Conservation (phyloP, 2,329 filamentous ascomycete genomes). For the Pseudopithomyces maydicus region DNA sequence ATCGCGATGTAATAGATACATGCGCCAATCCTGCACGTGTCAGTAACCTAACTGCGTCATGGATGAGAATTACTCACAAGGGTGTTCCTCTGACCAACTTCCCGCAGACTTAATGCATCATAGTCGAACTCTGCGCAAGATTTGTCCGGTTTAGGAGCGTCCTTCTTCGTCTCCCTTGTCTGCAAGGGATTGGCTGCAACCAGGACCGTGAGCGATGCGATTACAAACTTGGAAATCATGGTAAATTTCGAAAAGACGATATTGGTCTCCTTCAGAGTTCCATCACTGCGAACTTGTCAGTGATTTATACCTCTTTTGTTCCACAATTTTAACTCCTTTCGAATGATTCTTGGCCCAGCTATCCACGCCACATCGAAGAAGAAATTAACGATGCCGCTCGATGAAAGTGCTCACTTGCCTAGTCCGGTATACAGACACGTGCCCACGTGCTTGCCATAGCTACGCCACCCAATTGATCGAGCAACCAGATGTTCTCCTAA, state of each 20-base stretch:
- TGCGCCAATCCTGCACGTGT: background rate
- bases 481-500: background rate
- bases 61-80: background rate
- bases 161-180: background rate
- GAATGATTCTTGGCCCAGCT: background rate
- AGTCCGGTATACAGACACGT: background rate
- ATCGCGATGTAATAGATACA: background rate
- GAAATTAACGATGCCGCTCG: too few relatives aligned
- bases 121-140: background rate
- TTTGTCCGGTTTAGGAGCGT: background rate
- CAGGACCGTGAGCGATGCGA: background rate
- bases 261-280: background rate
- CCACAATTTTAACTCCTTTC: background rate
- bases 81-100: background rate
- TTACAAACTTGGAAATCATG: background rate
- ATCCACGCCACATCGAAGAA: background rate
- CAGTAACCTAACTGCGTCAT: background rate
- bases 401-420: background rate
- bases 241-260: background rate
- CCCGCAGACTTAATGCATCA: background rate
- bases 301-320: background rate
- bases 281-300: background rate
- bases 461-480: background rate
- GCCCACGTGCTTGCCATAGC: background rate
- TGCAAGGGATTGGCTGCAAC: background rate